Evolutionary conservation across 2,329 filamentous ascomycete genomes (phyloP), one percentile per base, ranked within the genome.

Genomic region (Phyllachora maydis): DNA sequence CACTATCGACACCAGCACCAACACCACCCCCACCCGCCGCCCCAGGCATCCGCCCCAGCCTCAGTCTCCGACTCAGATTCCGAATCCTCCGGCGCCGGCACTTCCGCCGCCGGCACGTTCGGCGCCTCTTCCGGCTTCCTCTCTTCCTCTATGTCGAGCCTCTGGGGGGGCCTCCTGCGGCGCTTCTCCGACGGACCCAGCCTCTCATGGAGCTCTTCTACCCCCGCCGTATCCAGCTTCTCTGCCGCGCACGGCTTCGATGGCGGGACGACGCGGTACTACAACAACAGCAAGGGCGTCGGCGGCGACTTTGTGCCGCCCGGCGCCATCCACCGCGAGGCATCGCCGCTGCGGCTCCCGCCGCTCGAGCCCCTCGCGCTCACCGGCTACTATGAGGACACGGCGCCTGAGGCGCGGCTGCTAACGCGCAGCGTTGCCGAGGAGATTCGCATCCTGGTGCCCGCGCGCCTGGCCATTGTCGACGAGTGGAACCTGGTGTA

Each of bases 401-500:
- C 73, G 4, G 50, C 57, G 11, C 36, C 49, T 11, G 59, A 56
- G 17, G 69, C 67, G 22, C 63, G 66, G 33, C 54, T 95, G 25
- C 57, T 98, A 26, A 73, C 62, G 11, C 54, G 56, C 23, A 62
- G 69, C 8, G 54, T 95, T 15, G 88, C 85, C 3, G 88, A 95
- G 50, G 88, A 95, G 52, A 92, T 95, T 27, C 65, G 88, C 22
- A 64, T 90, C 18, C 70, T 95, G 38, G 56, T 95, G 12, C 88
- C 88, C 1, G 70, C 90, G 33, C 63, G 88, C 23, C 51, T 95
- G 29, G 79, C 91, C 46, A 68, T 98, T 21, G 66, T 74, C 29
- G 83, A 93, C 35, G 67, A 74, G 30, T 98, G 88, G 88, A 62
- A 60, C 25, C 52, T 95, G 23, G 63, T 74, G 18, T 98, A 95